Base-by-base conservation (phyloP, 495 filamentous ascomycete genomes). In the Penicillium alfredii region DNA sequence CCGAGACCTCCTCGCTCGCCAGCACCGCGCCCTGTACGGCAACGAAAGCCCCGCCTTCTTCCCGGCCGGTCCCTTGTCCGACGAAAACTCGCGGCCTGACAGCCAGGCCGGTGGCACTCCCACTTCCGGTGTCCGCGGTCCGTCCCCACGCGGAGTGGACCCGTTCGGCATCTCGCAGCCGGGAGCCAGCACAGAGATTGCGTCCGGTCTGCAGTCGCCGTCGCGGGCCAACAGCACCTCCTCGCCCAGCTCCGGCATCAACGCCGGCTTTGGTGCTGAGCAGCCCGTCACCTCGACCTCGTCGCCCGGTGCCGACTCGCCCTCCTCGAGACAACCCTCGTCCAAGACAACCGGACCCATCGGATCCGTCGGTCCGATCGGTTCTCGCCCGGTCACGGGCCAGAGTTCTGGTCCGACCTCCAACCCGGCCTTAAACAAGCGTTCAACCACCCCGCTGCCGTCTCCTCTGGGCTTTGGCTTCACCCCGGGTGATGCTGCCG, bases 1-100 rank as follows among this genome's bases (percentile, higher is more conserved):
- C 53, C 90, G 92, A 42, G 88, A 96, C 40, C 78, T 98, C 50
- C 90, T 98, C 52, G 84, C 88, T 48, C 89, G 89, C 54, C 92
- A 98, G 63, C 88, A 92, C 59, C 84, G 82, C 45, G 88, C 88
- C 31, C 64, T 98, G 47, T 98, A 95, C 61, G 86, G 86, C 56
- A 76, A 79, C 42, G 81, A 89, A 41, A 76, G 73, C 51, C 73
- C 61, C 33, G 56, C 63, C 26, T 88, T 76, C 59, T 69, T 72
- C 42, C 77, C 77, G 35, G 64, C 66, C 28, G 75, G 61, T 40
- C 72, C 61, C 45, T 79, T 83, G 55, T 66, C 66, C 19, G 78
- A 85, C 40, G 86, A 90, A 30, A 63, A 64, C 25, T 60, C 77
- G 26, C 78, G 82, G 33, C 69, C 78, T 16, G 68, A 71, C 26